These are phyloP conservation scores for Litsea cubeba DNA, from an alignment of 164 flowering plant genomes.

Conservation along the genomic window DNA sequence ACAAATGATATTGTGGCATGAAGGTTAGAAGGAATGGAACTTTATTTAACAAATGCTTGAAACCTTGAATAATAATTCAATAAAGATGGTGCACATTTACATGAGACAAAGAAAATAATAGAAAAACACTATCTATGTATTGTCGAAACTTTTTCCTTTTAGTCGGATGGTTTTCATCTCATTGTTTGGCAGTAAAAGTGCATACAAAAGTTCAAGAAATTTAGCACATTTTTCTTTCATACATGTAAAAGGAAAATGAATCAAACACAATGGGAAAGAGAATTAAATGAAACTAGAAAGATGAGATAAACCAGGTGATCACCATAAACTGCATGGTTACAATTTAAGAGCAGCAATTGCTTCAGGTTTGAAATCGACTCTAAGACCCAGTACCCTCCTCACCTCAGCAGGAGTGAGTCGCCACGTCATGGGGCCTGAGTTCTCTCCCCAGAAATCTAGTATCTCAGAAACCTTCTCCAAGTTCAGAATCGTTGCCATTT, in stretches of 20 bases:
- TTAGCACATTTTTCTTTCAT: background rate
- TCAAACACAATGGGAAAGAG: background rate
- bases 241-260: background rate
- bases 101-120: too few relatives aligned
- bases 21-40: too few relatives aligned
- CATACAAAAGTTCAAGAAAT: background rate
- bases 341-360: conserved; percentile 80
- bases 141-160: background rate
- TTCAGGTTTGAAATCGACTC: conserved; percentile 93
- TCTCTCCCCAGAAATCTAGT: conserved; percentile 99
- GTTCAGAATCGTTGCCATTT: conserved; percentile 97
- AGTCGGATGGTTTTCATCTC: background rate
- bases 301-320: background rate
- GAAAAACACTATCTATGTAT: too few relatives aligned
- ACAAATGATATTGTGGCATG: too few relatives aligned
- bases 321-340: conserved; percentile 21
- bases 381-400: conserved; percentile 76
- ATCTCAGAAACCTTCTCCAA: conserved; percentile 94
- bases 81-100: too few relatives aligned
- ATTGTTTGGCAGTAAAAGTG: background rate
- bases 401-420: conserved; percentile 97
- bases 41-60: too few relatives aligned
- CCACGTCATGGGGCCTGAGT: conserved; percentile 99
- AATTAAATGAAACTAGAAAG: background rate
- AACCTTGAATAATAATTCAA: too few relatives aligned